Evolutionary conservation across 2,329 filamentous ascomycete species (phyloP).

Genomic region (Colletotrichum spaethianum): DNA sequence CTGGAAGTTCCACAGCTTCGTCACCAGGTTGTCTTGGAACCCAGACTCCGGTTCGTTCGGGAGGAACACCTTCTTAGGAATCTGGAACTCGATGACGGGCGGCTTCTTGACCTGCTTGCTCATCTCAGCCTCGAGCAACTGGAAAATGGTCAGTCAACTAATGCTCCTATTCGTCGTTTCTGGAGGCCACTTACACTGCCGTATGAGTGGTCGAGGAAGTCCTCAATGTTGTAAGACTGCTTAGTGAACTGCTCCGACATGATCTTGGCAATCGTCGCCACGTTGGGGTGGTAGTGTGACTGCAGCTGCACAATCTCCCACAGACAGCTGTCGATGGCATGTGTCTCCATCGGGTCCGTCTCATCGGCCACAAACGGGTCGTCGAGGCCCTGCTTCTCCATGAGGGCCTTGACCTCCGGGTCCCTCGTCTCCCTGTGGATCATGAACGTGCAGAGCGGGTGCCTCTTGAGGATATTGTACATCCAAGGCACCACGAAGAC

Average conservation of each 20-base stretch:
- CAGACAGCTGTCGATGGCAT: constrained; percentile 90
- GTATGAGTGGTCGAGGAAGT: constrained; percentile 97
- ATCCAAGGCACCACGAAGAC: constrained; percentile 93
- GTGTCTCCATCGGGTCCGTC: constrained; percentile 85
- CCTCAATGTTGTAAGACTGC: constrained; percentile 93
- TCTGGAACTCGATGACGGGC: constrained; percentile 93
- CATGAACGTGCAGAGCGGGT: constrained; percentile 96
- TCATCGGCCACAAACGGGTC: constrained; percentile 87
- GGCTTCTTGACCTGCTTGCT: constrained; percentile 86
- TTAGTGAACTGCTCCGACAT: constrained; percentile 98
- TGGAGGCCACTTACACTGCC: constrained; percentile 71
- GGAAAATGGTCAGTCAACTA: constrained; percentile 68
- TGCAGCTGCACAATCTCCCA: constrained; percentile 96
- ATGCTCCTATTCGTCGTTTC: neutral
- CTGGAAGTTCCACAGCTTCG: constrained; percentile 74
- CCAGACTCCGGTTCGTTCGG: constrained; percentile 63
- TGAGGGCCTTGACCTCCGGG: constrained; percentile 67
- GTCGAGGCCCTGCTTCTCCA: constrained; percentile 71
- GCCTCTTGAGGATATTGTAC: constrained; percentile 93
- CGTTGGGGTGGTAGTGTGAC: constrained; percentile 96
- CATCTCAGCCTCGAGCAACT: constrained; percentile 89
- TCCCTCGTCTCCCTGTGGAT: constrained; percentile 83
- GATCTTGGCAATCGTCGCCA: constrained; percentile 93
- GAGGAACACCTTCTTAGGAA: constrained; percentile 86
- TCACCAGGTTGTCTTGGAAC: constrained; percentile 68